Conservation (phyloP, 345 rosid genomes). For the Cochlearia excelsa region DNA sequence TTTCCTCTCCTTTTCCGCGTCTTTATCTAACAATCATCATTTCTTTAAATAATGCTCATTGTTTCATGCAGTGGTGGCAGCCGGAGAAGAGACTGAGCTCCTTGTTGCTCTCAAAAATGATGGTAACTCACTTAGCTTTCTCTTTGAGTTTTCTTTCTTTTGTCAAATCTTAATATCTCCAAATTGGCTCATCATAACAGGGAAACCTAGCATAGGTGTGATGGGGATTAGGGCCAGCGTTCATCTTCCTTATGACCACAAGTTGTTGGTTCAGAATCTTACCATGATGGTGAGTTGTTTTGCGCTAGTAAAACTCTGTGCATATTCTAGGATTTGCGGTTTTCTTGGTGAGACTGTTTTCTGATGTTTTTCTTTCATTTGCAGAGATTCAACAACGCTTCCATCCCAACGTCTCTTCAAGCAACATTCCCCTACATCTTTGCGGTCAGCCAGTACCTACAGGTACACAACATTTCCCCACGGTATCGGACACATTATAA, state of each 20-base stretch:
- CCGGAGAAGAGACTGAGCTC: conserved; percentile 86
- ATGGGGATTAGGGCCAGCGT: conserved; percentile 87
- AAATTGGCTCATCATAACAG: conserved; percentile 42
- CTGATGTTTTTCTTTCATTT: conserved; percentile 19
- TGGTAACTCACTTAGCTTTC: conserved; percentile 41
- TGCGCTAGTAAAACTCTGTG: background rate
- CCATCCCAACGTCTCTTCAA: conserved; percentile 68
- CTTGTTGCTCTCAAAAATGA: conserved; percentile 83
- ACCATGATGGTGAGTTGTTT: conserved; percentile 61
- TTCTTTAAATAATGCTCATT: conserved; percentile 1
- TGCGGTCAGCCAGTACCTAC: conserved; percentile 84
- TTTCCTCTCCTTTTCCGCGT: background rate
- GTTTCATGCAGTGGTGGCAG: conserved; percentile 60
- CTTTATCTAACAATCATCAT: background rate
- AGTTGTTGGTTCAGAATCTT: conserved; percentile 78
- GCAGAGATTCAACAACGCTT: conserved; percentile 85
- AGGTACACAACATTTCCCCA: conserved; percentile 46
- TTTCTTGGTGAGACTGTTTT: background rate
- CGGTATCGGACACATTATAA: background rate
- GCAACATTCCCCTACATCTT: conserved; percentile 86
- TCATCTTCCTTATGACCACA: conserved; percentile 84
- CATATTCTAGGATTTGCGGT: background rate
- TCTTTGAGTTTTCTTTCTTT: conserved; percentile 1
- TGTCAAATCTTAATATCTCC: conserved; percentile 2
- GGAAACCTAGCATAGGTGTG: conserved; percentile 55